Percentiles rank a stretch among this genome's conserved stretches.
phyloP scores from a whole-genome alignment of 768 basidiomycete genomes.

The Boletus rufocinnamomeus region DNA sequence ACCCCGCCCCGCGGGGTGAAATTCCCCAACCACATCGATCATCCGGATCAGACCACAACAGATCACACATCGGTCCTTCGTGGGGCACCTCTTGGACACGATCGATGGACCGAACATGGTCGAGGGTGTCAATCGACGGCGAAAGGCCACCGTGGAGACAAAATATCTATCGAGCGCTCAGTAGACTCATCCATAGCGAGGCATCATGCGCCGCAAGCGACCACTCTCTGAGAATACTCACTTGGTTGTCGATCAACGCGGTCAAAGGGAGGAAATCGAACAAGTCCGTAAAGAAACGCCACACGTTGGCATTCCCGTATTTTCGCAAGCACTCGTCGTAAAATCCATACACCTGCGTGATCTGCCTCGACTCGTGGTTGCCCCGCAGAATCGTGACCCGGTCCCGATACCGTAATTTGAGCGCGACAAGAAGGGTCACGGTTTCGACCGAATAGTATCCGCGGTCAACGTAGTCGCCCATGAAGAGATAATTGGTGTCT shows the following conservation, averaged over 20 bases:
- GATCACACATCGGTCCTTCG: slow-evolving; percentile 99
- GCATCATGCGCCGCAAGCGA: slow-evolving; percentile 4
- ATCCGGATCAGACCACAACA: slow-evolving; percentile 99
- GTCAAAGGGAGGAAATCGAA: slow-evolving; percentile 98
- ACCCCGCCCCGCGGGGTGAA: slow-evolving; percentile 97
- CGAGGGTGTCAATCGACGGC: slow-evolving; percentile 98
- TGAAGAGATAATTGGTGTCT: slow-evolving; percentile 99
- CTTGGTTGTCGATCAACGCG: slow-evolving; percentile 98
- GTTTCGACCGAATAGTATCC: slow-evolving; percentile 99
- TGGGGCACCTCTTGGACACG: slow-evolving; percentile 99
- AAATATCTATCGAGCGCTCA: slow-evolving; percentile 72
- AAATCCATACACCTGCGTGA: slow-evolving; percentile 99
- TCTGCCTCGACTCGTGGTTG: slow-evolving; percentile 98
- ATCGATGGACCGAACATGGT: slow-evolving; percentile 98
- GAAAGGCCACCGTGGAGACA: slow-evolving; percentile 97
- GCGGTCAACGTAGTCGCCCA: slow-evolving; percentile 99
- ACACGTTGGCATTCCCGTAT: slow-evolving; percentile 99
- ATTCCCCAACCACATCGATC: slow-evolving; percentile 99
- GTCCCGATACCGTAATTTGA: slow-evolving; percentile 97
- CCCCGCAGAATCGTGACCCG: slow-evolving; percentile 97
- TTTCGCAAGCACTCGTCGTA: slow-evolving; percentile 99
- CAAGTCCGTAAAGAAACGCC: slow-evolving; percentile 98
- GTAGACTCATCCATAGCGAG: not conserved
- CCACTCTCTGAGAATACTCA: slow-evolving; percentile 46
- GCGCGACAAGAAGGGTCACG: slow-evolving; percentile 92